These are phyloP conservation scores for Saccharomyces hybrid DNA, from an alignment of 1,139 yeast species.

Conservation along the genomic window DNA sequence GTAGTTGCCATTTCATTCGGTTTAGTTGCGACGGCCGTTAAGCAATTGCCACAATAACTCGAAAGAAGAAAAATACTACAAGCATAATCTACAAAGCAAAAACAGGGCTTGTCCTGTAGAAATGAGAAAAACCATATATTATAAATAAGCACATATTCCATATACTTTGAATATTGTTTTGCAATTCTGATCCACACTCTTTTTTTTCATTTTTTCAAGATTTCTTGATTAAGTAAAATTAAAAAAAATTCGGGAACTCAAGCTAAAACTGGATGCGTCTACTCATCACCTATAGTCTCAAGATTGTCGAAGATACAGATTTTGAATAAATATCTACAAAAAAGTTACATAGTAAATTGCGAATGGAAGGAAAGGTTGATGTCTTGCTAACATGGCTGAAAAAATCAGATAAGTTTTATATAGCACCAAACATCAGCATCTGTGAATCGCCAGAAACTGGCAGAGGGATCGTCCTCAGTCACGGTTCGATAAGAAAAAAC, in stretches of 20 bases:
- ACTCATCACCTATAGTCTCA: not conserved
- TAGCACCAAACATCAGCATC: constrained; percentile 24
- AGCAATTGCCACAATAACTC: constrained; percentile 2
- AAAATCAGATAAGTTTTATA: constrained; percentile 13
- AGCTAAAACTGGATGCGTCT: not conserved
- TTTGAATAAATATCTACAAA: not conserved
- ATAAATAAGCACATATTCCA: not conserved
- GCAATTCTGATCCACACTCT: not conserved
- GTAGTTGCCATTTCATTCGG: constrained; percentile 18
- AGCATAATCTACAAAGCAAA: not conserved
- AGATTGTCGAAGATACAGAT: not conserved
- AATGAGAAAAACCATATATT: not conserved
- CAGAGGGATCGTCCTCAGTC: constrained; percentile 50
- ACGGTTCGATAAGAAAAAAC: constrained; percentile 32
- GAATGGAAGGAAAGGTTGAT: constrained; percentile 14
- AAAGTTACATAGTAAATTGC: not conserved
- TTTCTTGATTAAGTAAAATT: not conserved
- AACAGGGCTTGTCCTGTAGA: not conserved
- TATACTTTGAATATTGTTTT: not conserved
- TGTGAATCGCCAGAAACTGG: constrained; percentile 43
- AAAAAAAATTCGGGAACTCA: not conserved
- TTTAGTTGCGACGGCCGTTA: constrained; percentile 17
- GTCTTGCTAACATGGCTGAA: constrained; percentile 20
- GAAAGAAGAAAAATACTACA: constrained; percentile 2
- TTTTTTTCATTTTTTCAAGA: not conserved